Evolutionary conservation across 768 basidiomycete genomes (phyloP).

Genomic region (Leccinum imitatum): DNA sequence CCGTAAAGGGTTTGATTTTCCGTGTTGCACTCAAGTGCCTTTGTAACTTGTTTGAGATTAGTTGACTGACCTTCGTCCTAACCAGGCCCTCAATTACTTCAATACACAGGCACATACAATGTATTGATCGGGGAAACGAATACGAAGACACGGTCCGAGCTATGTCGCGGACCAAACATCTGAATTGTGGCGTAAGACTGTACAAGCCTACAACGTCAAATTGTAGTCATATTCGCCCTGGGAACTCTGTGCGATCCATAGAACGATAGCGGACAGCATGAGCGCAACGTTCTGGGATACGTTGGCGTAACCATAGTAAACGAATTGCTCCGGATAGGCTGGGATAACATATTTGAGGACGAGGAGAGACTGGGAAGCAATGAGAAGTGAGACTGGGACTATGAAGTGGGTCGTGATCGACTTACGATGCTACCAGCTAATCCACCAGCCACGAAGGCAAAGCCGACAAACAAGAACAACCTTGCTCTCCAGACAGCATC

Average conservation of each 20-base stretch:
- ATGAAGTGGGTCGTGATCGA: constrained; percentile 17
- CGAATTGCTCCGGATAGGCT: constrained; percentile 69
- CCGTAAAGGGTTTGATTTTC: not conserved
- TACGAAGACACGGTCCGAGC: not conserved
- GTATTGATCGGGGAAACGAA: not conserved
- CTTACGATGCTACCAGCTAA: constrained; percentile 95
- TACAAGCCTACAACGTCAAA: constrained; percentile 54
- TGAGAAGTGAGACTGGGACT: not conserved
- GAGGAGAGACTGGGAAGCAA: constrained; percentile 65
- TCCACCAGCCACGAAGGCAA: constrained; percentile 97
- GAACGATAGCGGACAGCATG: constrained; percentile 81
- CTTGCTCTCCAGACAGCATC: constrained; percentile 90
- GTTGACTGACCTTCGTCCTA: not conserved
- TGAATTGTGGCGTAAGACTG: not conserved
- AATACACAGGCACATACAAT: not conserved
- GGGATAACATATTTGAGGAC: constrained; percentile 88
- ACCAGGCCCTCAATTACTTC: not conserved
- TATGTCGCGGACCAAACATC: constrained; percentile 3
- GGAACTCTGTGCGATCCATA: constrained; percentile 90
- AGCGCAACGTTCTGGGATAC: constrained; percentile 89
- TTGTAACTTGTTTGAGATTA: not conserved
- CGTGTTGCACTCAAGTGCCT: not conserved
- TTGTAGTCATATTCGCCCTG: constrained; percentile 93
- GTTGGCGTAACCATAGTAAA: constrained; percentile 92
- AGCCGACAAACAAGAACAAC: constrained; percentile 89